A percentile compares a stretch with the other conserved stretches of the same genome.
Evolutionary conservation across 768 basidiomycete species (phyloP).

Genomic region (button mushroom (Agaricus bisporus)): DNA sequence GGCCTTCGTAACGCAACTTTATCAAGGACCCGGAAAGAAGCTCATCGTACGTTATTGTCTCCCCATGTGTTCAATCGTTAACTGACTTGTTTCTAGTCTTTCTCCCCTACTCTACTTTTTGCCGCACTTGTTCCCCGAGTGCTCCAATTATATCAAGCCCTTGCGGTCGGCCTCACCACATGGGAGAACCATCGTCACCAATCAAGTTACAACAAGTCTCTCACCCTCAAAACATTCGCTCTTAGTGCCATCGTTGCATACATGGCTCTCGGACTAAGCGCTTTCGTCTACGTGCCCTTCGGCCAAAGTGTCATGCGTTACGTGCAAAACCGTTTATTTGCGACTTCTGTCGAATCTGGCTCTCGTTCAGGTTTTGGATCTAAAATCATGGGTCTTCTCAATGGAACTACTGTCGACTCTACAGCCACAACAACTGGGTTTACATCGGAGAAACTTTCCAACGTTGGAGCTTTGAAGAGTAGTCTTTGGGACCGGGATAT

Average conservation of each 20-base stretch:
- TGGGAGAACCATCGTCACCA: constrained; percentile 93
- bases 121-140: constrained; percentile 75
- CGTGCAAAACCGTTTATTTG: constrained; percentile 35
- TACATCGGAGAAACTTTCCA: constrained; percentile 8
- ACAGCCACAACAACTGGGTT: constrained; percentile 6
- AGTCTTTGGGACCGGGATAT: constrained; percentile 49
- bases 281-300: constrained; percentile 93
- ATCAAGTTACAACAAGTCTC: constrained; percentile 66
- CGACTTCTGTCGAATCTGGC: constrained; percentile 20
- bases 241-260: constrained; percentile 88
- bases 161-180: constrained; percentile 63
- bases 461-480: constrained; percentile 8
- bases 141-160: constrained; percentile 62
- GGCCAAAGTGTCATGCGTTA: constrained; percentile 76
- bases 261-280: constrained; percentile 85
- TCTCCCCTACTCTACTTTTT: constrained; percentile 82
- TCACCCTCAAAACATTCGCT: constrained; percentile 88
- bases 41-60: constrained; percentile 53
- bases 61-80: not conserved
- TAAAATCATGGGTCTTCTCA: constrained; percentile 21
- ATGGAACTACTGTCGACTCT: constrained; percentile 19
- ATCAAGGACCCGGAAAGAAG: constrained; percentile 79
- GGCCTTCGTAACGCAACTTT: constrained; percentile 84
- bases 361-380: constrained; percentile 14
- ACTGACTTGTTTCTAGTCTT: constrained; percentile 39